phyloP scores from a whole-genome alignment of 2,329 filamentous ascomycete species.

The Paecilomyces dactylethromorphus region DNA sequence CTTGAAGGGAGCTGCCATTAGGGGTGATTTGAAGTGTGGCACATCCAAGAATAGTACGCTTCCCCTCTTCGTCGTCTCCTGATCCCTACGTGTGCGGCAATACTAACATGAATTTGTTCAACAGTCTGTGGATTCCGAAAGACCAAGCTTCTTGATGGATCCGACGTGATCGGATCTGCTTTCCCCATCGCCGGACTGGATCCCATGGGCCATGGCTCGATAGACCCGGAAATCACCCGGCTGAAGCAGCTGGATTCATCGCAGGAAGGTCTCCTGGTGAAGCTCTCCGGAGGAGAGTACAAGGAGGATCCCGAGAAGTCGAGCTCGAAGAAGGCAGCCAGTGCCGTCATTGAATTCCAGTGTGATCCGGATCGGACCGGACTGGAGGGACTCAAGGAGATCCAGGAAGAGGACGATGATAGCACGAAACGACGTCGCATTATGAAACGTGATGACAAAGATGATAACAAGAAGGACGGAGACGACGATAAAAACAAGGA shows the following conservation, averaged over 20 bases:
- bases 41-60: conserved; percentile 28
- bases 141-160: conserved; percentile 42
- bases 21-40: conserved; percentile 22
- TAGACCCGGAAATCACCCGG: conserved; percentile 58
- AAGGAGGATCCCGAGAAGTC: conserved; percentile 40
- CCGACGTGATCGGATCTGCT: conserved; percentile 48
- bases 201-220: conserved; percentile 39
- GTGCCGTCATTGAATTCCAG: conserved; percentile 73
- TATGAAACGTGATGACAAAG: no score
- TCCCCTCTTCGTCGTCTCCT: neutral
- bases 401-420: conserved; percentile 21
- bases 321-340: conserved; percentile 50
- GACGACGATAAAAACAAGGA: conserved; percentile 14
- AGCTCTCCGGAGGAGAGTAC: conserved; percentile 55
- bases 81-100: neutral
- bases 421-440: conserved; percentile 4
- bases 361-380: conserved; percentile 70
- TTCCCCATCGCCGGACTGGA: conserved; percentile 72
- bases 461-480: conserved; percentile 17
- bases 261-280: conserved; percentile 65
- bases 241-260: conserved; percentile 61
- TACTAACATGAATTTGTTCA: neutral
- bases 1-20: conserved; percentile 19
- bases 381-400: conserved; percentile 49
- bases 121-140: conserved; percentile 70